Evolutionary conservation across 306 rosid genomes (phyloP).

Genomic region (Vigna mungo): DNA sequence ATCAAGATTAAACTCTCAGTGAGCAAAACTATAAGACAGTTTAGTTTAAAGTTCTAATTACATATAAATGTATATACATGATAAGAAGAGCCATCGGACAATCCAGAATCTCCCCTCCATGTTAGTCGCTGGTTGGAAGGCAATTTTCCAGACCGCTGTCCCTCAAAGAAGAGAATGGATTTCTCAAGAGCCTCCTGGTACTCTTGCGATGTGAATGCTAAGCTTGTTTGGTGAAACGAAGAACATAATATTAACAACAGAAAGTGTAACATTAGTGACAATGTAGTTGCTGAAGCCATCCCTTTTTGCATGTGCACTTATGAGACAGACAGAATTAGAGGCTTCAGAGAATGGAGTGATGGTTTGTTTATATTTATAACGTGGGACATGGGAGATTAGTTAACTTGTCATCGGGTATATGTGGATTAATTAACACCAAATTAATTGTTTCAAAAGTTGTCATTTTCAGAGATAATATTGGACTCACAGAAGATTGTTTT

Average conservation of each 20-base stretch:
- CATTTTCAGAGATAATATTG: too few relatives aligned
- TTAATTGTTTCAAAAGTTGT: too few relatives aligned
- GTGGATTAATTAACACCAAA: too few relatives aligned
- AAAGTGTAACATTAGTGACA: slow-evolving; percentile 36
- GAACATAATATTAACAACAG: slow-evolving; percentile 38
- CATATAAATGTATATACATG: slow-evolving; percentile 61
- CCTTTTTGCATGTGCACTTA: not conserved
- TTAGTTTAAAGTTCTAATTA: not conserved
- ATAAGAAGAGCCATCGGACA: slow-evolving; percentile 84
- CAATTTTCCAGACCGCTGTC: slow-evolving; percentile 77
- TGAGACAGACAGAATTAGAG: not conserved
- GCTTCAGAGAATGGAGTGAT: slow-evolving; percentile 11
- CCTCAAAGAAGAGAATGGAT: slow-evolving; percentile 88
- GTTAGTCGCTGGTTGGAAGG: slow-evolving; percentile 69
- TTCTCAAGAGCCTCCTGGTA: slow-evolving; percentile 75
- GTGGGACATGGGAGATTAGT: slow-evolving; percentile 48
- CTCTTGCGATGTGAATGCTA: slow-evolving; percentile 66
- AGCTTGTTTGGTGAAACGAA: slow-evolving; percentile 41
- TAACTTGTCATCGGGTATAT: not conserved
- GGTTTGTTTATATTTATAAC: not conserved
- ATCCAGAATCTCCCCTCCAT: slow-evolving; percentile 84
- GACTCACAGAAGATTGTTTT: too few relatives aligned
- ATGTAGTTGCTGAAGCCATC: slow-evolving; percentile 48
- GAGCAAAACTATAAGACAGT: not conserved
- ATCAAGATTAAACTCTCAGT: not conserved